A percentile compares a stretch with the other conserved stretches of the same genome.
Conservation (phyloP, 2,329 filamentous ascomycete species). For the Hymenoscyphus repandus region DNA sequence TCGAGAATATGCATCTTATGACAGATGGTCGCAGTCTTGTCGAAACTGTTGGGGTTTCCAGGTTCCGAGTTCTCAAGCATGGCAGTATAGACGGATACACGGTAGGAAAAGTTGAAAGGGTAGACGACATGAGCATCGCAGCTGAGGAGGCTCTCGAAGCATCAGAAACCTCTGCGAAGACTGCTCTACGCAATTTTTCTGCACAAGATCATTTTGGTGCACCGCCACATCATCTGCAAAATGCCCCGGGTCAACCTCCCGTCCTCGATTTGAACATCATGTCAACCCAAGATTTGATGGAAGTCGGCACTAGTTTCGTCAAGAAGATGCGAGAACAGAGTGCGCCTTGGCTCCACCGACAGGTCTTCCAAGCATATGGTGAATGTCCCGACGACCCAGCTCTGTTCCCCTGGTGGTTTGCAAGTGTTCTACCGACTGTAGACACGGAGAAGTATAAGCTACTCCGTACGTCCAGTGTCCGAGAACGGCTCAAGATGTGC, state of each 20-base stretch:
- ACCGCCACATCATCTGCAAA: conserved; percentile 12
- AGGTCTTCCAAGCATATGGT: conserved; percentile 70
- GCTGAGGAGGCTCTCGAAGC: conserved; percentile 77
- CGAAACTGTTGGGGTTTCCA: conserved; percentile 69
- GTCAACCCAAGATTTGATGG: conserved; percentile 66
- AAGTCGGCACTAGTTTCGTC: conserved; percentile 62
- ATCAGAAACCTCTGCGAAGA: conserved; percentile 45
- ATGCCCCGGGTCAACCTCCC: neutral
- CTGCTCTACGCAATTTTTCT: conserved; percentile 11
- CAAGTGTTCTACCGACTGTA: conserved; percentile 70
- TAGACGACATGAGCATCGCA: conserved; percentile 76
- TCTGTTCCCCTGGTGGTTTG: conserved; percentile 86
- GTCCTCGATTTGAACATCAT: conserved; percentile 28
- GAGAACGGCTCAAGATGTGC: conserved; percentile 78
- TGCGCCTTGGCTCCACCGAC: conserved; percentile 68
- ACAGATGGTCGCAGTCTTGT: conserved; percentile 77
- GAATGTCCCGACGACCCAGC: conserved; percentile 69
- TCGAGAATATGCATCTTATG: conserved; percentile 68
- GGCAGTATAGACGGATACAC: conserved; percentile 69
- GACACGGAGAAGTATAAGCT: conserved; percentile 77
- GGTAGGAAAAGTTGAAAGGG: conserved; percentile 67
- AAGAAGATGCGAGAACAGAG: conserved; percentile 61
- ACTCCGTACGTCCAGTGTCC: conserved; percentile 67
- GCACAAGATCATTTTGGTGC: conserved; percentile 17
- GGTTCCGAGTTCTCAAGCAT: conserved; percentile 67